Evolutionary conservation across 2,329 filamentous ascomycete genomes (phyloP).

Genomic region (Cladosporium oxysporum): DNA sequence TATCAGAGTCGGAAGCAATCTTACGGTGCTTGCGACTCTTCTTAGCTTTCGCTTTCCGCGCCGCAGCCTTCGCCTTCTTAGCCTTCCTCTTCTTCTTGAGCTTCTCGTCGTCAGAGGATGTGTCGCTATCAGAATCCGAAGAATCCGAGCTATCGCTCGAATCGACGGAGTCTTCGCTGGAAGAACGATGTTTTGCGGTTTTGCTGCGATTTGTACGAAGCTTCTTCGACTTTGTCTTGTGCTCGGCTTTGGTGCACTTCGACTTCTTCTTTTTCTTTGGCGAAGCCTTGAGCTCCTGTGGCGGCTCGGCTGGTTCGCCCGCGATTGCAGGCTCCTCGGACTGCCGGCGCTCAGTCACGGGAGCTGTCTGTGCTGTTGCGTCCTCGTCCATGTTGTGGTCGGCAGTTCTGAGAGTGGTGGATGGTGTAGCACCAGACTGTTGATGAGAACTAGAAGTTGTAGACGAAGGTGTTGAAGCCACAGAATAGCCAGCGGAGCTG

Average conservation of each 20-base stretch:
- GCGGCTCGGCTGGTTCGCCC: neutral
- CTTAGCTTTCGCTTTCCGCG: slow-evolving; percentile 23
- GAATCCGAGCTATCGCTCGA: slow-evolving; percentile 17
- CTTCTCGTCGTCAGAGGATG: slow-evolving; percentile 28
- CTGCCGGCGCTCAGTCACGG: slow-evolving; percentile 22
- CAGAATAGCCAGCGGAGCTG: neutral
- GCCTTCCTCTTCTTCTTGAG: slow-evolving; percentile 28
- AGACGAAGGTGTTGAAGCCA: neutral
- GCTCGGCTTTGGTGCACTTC: slow-evolving; percentile 23
- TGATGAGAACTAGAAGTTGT: slow-evolving; percentile 3
- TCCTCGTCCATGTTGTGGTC: slow-evolving; percentile 32
- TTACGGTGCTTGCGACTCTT: slow-evolving; percentile 19
- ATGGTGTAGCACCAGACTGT: neutral
- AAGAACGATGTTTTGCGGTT: neutral
- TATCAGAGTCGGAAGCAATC: neutral
- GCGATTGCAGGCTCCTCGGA: slow-evolving; percentile 22
- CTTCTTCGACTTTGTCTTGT: slow-evolving; percentile 21
- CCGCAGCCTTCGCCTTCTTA: slow-evolving; percentile 23
- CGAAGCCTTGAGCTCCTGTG: slow-evolving; percentile 14
- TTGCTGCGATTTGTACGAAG: neutral
- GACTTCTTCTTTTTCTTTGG: slow-evolving; percentile 18
- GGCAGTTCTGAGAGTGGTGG: slow-evolving; percentile 4
- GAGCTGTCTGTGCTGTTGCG: slow-evolving; percentile 25
- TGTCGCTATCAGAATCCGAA: slow-evolving; percentile 25
- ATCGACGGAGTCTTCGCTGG: slow-evolving; percentile 13